Evolutionary conservation across 2,329 filamentous ascomycete genomes (phyloP).

Genomic region (Tolypocladium ovalisporum): DNA sequence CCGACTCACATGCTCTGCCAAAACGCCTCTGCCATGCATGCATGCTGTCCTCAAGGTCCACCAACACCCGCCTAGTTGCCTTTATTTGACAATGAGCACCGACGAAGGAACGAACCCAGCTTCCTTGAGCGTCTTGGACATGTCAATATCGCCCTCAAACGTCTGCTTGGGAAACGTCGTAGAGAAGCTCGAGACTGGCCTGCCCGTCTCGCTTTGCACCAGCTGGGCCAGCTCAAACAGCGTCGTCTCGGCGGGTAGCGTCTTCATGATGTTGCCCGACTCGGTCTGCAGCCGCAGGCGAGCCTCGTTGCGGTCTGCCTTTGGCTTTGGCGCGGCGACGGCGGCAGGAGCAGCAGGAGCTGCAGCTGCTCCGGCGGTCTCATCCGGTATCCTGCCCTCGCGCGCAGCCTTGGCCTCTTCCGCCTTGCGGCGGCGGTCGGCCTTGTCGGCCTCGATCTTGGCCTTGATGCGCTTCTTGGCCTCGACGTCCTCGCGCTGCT

Average conservation of each 20-base stretch:
- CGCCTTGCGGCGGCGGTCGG: constrained; percentile 73
- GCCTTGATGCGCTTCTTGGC: constrained; percentile 85
- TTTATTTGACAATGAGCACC: constrained; percentile 64
- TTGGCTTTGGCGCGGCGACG: constrained; percentile 43
- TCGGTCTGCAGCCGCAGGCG: constrained; percentile 71
- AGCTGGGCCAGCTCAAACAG: constrained; percentile 83
- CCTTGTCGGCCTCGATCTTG: constrained; percentile 91
- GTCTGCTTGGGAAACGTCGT: constrained; percentile 82
- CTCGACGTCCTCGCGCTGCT: constrained; percentile 76
- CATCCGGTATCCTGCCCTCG: constrained; percentile 54
- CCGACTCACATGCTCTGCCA: neutral
- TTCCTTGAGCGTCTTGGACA: constrained; percentile 86
- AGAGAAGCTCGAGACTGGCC: constrained; percentile 64
- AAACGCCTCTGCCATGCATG: neutral
- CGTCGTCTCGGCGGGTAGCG: constrained; percentile 78
- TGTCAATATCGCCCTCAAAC: constrained; percentile 58
- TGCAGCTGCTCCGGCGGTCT: constrained; percentile 12
- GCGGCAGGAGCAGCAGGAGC: constrained; percentile 35
- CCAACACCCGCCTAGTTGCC: neutral
- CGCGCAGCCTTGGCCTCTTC: constrained; percentile 77
- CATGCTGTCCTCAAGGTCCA: neutral
- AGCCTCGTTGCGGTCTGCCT: constrained; percentile 66
- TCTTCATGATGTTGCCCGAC: constrained; percentile 70
- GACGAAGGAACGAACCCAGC: constrained; percentile 83
- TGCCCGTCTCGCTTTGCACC: constrained; percentile 59